These are phyloP conservation scores for Rhodotorula graminis DNA, from an alignment of 768 basidiomycete species.

Conservation along the genomic window DNA sequence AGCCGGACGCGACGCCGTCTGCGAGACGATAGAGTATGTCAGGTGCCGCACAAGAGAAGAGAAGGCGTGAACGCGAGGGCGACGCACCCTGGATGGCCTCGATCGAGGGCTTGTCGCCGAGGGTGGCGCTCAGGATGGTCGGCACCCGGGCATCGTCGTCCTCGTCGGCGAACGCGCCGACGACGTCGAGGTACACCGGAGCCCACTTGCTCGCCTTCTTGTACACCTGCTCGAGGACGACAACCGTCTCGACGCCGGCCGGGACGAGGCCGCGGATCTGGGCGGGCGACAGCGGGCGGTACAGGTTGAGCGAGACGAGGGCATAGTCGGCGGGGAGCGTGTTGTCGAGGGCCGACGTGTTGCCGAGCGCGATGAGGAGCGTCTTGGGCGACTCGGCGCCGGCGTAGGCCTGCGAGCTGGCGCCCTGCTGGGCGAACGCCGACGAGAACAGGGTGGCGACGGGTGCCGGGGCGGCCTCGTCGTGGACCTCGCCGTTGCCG, in stretches of 20 bases:
- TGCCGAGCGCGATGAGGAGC: slow-evolving; percentile 60
- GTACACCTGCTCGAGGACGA: slow-evolving; percentile 76
- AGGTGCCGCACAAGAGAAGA: background rate
- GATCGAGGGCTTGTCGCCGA: slow-evolving; percentile 54
- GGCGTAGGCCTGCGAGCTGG: slow-evolving; percentile 53
- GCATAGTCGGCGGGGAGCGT: slow-evolving; percentile 42
- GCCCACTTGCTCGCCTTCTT: slow-evolving; percentile 79
- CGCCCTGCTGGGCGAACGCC: slow-evolving; percentile 49
- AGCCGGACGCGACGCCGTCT: slow-evolving; percentile 40
- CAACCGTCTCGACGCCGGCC: slow-evolving; percentile 59
- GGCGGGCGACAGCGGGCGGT: slow-evolving; percentile 63
- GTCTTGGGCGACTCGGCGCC: slow-evolving; percentile 61
- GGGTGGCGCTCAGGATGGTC: slow-evolving; percentile 59
- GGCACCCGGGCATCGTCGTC: slow-evolving; percentile 49
- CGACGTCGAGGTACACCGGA: slow-evolving; percentile 75
- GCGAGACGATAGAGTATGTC: too few species aligned
- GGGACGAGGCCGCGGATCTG: slow-evolving; percentile 61
- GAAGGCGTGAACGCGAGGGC: slow-evolving; percentile 29
- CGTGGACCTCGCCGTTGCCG: slow-evolving; percentile 34
- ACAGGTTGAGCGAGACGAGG: slow-evolving; percentile 54
- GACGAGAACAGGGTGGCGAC: slow-evolving; percentile 37
- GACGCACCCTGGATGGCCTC: slow-evolving; percentile 52
- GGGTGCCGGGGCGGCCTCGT: background rate
- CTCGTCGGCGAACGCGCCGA: slow-evolving; percentile 64
- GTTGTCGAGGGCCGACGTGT: slow-evolving; percentile 57